Evolutionary conservation across 768 basidiomycete genomes (phyloP).

Genomic region (Nidula microcarpa): DNA sequence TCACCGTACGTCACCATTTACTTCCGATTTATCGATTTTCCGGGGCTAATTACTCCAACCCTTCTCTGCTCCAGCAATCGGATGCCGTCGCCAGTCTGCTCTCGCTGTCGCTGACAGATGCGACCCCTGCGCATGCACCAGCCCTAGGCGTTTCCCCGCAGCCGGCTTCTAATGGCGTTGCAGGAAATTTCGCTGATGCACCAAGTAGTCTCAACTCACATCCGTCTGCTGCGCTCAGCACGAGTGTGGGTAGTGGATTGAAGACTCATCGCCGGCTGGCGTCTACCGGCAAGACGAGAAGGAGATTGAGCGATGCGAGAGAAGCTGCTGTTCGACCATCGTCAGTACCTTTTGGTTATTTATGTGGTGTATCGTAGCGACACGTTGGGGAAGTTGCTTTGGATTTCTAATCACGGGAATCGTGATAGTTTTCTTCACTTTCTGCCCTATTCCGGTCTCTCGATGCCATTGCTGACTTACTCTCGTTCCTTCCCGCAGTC

Average conservation of each 20-base stretch:
- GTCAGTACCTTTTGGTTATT: constrained; percentile 40
- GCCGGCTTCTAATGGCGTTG: not conserved
- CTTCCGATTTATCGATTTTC: too few species aligned
- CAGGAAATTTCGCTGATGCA: not conserved
- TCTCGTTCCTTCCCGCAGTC: constrained; percentile 14
- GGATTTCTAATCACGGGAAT: too few species aligned
- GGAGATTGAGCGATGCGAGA: constrained; percentile 74
- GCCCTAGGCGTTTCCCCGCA: not conserved
- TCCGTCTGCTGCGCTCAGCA: constrained; percentile 17
- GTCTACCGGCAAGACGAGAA: constrained; percentile 65
- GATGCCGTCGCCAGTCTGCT: constrained; percentile 57
- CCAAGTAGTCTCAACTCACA: constrained; percentile 2
- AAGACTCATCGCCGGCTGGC: constrained; percentile 68
- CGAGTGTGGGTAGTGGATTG: constrained; percentile 21
- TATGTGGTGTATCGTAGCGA: too few species aligned
- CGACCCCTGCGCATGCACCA: constrained; percentile 32
- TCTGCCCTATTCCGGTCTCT: not conserved
- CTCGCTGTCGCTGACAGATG: constrained; percentile 58
- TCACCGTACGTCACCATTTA: constrained; percentile 18
- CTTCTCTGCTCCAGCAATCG: constrained; percentile 23
- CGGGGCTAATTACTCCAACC: not conserved
- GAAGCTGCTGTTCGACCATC: constrained; percentile 73
- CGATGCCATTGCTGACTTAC: not conserved
- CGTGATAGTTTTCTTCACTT: not conserved
- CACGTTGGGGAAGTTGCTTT: too few species aligned